Evolutionary conservation across 371 early-diverging fungal genomes (phyloP), one percentile per base, ranked within the genome.

Genomic region (Neoconidiobolus thromboides): DNA sequence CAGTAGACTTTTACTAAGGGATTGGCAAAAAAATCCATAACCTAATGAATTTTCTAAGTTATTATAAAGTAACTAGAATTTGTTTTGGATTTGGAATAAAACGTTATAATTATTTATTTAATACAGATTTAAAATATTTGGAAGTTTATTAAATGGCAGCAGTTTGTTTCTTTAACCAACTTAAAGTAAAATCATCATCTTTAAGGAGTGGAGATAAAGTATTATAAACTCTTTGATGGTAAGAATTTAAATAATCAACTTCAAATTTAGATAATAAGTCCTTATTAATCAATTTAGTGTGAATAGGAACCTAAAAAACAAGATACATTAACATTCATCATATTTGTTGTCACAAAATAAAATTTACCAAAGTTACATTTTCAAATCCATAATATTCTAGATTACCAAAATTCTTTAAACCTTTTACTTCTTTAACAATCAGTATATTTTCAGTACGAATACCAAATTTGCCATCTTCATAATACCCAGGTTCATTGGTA

Each of bases 401-500:
- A 15, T 81, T 84, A 36, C 86, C 89, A 76, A 91, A 92, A 67
- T 82, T 79, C 67, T 85, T 65, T 12, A 48, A 62, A 49, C 74
- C 66, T 0, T 89, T 85, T 3, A 67, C 74, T 53, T 80, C 73
- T 42, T 77, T 79, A 12, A 87, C 79, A 39, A 83, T 53, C 65
- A 77, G 64, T 5, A 70, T 64, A 68, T 96, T 96, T 71, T 99
- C 99, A 65, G 98, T 96, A 69, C 99, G 91, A 60, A 99, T 95
- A 59, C 99, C 99, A 67, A 96, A 98, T 47, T 84, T 69, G 39
- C 91, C 92, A 71, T 98, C 98, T 68, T 90, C 84, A 68, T 99
- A 99, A 72, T 89, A 96, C 0, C 99, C 99, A 43, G 99, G 99
- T 71, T 99, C 96, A 68, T 93, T 85, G 5, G 93, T 90, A 42